A percentile compares a stretch with the other conserved stretches of the same genome.
Evolutionary conservation across 2,329 filamentous ascomycete species (phyloP).

Genomic region (Cercospora beticola): DNA sequence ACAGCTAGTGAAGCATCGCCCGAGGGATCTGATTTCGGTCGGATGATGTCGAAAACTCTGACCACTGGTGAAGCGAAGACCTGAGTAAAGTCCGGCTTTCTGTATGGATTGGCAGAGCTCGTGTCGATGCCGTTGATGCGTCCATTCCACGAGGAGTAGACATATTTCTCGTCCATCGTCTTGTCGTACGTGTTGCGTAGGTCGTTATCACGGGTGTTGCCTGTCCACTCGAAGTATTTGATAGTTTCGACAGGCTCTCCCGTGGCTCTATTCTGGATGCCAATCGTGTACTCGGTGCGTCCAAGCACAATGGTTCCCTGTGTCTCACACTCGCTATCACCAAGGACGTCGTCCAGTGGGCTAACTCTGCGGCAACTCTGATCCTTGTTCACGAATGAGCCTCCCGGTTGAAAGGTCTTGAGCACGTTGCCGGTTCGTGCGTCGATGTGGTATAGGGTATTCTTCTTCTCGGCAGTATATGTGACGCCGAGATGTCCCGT

Average conservation of each 20-base stretch:
- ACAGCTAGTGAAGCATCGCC: conserved; percentile 74
- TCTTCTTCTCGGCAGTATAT: conserved; percentile 90
- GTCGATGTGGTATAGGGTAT: conserved; percentile 83
- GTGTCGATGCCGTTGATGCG: conserved; percentile 78
- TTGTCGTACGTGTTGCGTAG: conserved; percentile 75
- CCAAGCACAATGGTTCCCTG: conserved; percentile 79
- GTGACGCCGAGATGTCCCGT: conserved; percentile 71
- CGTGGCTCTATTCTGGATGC: conserved; percentile 72
- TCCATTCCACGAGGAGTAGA: conserved; percentile 84
- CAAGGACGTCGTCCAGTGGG: conserved; percentile 54
- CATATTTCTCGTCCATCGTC: conserved; percentile 86
- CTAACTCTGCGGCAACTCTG: conserved; percentile 74
- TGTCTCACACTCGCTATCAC: conserved; percentile 71
- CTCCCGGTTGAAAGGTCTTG: conserved; percentile 78
- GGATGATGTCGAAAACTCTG: conserved; percentile 36
- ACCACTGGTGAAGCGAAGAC: conserved; percentile 38
- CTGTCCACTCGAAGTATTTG: conserved; percentile 90
- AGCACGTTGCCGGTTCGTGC: conserved; percentile 79
- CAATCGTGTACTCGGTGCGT: conserved; percentile 84
- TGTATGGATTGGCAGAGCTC: conserved; percentile 39
- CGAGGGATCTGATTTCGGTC: conserved; percentile 63
- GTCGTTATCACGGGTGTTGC: conserved; percentile 87
- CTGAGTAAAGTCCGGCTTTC: conserved; percentile 28
- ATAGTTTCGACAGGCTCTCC: conserved; percentile 81
- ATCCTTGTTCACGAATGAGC: conserved; percentile 63